Base-by-base conservation (phyloP, 2,329 filamentous ascomycete genomes). In the Claviceps spartinae region DNA sequence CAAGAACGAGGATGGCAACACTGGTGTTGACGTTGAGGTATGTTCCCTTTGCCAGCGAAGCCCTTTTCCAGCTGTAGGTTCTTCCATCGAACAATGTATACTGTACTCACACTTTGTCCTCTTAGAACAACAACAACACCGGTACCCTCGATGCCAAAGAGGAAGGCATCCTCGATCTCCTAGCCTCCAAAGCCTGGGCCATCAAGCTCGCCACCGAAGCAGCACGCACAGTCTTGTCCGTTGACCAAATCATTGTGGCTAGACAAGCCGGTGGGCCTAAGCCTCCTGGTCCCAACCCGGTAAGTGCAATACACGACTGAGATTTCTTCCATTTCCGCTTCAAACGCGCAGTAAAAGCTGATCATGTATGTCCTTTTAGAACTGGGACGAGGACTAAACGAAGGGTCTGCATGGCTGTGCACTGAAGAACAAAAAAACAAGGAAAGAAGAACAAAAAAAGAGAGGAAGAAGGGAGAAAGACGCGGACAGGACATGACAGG, bases 241-340 rank as follows among this genome's bases (percentile, higher is more conserved):
- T 98, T 41, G 93, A 98, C 70, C 94, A 98, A 73, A 98, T 98
- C 65, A 98, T 98, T 66, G 93, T 98, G 53, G 90, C 94, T 57
- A 83, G 91, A 72, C 93, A 97, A 73, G 93, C 94, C 47, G 93
- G 93, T 65, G 93, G 93, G 40, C 93, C 94, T 22, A 98, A 98
- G 78, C 91, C 91, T 52, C 93, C 93, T 34, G 90, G 86, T 47
- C 93, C 89, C 60, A 96, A 96, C 72, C 85, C 90, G 46, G 74
- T 77, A 65, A 63, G 74, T 69, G 50, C 14, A 45, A 5, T 1
- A 6, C 4, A 43, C 40, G 4, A 42, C 38, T 41, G n/a, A 34
- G 1, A 34, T 34, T 3, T 11, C 30, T 34, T 34, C 9, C 9
- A 11, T 34, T 11, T 11, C 30, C 30, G 30, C 30, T 11, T 11